A percentile compares a stretch with the other conserved stretches of the same genome.
Conservation (phyloP, 192 early-diverging fungal genomes). For the Coemansia erecta region DNA sequence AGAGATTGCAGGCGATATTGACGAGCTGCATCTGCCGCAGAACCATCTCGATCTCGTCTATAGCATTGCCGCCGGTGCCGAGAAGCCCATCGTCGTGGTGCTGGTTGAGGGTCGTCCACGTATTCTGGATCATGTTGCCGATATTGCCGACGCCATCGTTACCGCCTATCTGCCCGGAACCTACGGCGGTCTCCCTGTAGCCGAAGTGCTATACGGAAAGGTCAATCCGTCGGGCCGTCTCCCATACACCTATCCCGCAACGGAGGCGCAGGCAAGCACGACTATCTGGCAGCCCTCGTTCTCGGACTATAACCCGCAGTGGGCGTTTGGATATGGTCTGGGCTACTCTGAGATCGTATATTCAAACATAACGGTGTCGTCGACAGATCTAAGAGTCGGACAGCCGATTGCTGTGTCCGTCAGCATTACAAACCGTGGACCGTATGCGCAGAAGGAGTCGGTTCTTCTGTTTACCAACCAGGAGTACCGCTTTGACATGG, state of each 20-base stretch:
- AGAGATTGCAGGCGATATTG: conserved; percentile 7
- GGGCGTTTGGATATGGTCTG: conserved; percentile 58
- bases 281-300: conserved; percentile 44
- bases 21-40: conserved; percentile 17
- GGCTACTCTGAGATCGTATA: conserved; percentile 56
- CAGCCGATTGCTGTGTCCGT: conserved; percentile 31
- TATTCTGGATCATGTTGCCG: conserved; percentile 45
- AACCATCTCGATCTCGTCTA: conserved; percentile 40
- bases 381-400: not conserved
- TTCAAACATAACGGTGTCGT: conserved; percentile 30
- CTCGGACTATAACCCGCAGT: conserved; percentile 55
- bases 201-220: conserved; percentile 57
- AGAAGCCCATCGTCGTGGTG: conserved; percentile 50
- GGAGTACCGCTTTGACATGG: conserved; percentile 49
- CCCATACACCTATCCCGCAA: conserved; percentile 59
- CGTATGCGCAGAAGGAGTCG: conserved; percentile 49
- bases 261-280: conserved; percentile 38
- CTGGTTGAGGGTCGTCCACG: conserved; percentile 61
- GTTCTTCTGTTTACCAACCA: conserved; percentile 61
- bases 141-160: conserved; percentile 50
- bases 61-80: conserved; percentile 7
- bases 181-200: conserved; percentile 59
- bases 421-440: conserved; percentile 47
- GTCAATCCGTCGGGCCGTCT: conserved; percentile 59
- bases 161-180: conserved; percentile 59